Conservation (phyloP, 306 rosid genomes). For the Dryas drummondii region DNA sequence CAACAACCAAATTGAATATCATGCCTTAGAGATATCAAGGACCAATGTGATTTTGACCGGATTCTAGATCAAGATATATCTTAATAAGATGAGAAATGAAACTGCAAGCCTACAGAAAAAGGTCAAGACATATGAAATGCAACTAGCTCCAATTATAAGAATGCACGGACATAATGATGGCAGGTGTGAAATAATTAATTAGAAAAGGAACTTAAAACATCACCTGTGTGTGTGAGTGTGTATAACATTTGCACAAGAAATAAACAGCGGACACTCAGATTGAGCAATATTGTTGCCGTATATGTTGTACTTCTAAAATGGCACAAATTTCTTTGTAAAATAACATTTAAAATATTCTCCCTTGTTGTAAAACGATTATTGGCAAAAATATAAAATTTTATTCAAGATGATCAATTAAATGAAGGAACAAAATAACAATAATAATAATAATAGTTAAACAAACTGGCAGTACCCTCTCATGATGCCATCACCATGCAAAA, state of each 20-base stretch:
- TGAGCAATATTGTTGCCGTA: background rate
- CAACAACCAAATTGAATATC: background rate
- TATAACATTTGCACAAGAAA: background rate
- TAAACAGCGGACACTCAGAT: background rate
- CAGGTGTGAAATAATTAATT: background rate
- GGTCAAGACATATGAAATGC: background rate
- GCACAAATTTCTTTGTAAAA: background rate
- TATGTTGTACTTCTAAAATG: background rate
- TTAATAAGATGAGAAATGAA: background rate
- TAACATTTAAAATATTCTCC: background rate
- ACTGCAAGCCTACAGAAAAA: background rate
- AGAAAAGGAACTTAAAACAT: background rate
- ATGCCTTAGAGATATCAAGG: conserved; percentile 5
- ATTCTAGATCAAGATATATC: background rate
- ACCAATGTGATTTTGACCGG: conserved; percentile 4
- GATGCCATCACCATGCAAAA: conserved; percentile 57
- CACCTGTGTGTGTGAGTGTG: background rate
- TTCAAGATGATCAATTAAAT: conserved; percentile 3
- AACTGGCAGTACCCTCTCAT: conserved; percentile 67
- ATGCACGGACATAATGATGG: background rate
- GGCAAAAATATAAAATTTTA: background rate
- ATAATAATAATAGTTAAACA: background rate
- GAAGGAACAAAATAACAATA: background rate
- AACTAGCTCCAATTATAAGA: background rate
- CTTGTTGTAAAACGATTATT: background rate